A percentile compares a stretch with the other conserved stretches of the same genome.
These are phyloP conservation scores for Colletotrichum spaethianum DNA, from an alignment of 2,329 filamentous ascomycete species.

Conservation along the genomic window DNA sequence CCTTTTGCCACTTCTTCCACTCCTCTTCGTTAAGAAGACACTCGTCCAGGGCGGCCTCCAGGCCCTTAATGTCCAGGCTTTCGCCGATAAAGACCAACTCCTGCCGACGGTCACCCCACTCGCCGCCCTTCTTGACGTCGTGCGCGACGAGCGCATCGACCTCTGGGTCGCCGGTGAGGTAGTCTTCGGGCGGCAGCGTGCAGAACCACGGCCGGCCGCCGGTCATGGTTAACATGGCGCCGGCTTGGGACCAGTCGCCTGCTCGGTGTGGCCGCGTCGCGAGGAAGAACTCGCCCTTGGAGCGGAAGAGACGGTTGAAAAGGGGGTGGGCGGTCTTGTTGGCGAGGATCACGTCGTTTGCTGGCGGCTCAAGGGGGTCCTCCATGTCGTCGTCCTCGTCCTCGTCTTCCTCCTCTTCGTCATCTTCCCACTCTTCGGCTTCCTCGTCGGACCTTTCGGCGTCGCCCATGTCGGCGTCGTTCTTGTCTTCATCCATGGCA, in stretches of 20 bases:
- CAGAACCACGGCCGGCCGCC: conserved; percentile 73
- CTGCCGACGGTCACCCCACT: conserved; percentile 80
- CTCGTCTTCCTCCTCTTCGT: conserved; percentile 48
- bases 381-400: conserved; percentile 45
- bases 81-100: conserved; percentile 83
- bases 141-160: conserved; percentile 64
- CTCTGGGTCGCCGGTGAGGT: conserved; percentile 62
- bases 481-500: conserved; percentile 45
- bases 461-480: conserved; percentile 49
- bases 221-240: conserved; percentile 73
- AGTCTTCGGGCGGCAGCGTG: conserved; percentile 67
- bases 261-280: conserved; percentile 69
- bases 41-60: conserved; percentile 69
- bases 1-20: conserved; percentile 65
- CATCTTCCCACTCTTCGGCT: conserved; percentile 46
- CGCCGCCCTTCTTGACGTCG: conserved; percentile 66
- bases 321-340: conserved; percentile 69
- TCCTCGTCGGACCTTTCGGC: conserved; percentile 43
- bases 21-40: conserved; percentile 76
- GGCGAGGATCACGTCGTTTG: conserved; percentile 62
- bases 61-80: conserved; percentile 65
- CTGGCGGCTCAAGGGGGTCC: conserved; percentile 51
- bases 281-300: conserved; percentile 74
- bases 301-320: conserved; percentile 71
- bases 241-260: conserved; percentile 75